Evolutionary conservation across 176 grass and related monocot species (phyloP).

Genomic region (Juncus inflexus): DNA sequence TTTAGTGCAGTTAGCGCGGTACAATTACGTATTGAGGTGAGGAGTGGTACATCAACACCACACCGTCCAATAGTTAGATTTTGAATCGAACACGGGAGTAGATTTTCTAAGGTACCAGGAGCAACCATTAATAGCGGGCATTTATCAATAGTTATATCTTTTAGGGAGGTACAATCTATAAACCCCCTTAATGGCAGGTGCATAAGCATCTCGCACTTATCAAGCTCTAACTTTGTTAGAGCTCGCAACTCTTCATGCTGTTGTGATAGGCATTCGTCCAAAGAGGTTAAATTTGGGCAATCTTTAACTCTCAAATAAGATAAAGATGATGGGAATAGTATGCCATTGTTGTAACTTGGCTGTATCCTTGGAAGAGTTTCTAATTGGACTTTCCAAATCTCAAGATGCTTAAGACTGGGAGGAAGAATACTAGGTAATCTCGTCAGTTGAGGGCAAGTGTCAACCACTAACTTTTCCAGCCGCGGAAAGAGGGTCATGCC

Average conservation of each 20-base stretch:
- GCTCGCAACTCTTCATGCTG: not conserved
- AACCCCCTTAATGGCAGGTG: conserved; percentile 4
- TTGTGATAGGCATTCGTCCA: not conserved
- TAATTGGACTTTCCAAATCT: not conserved
- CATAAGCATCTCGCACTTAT: conserved; percentile 10
- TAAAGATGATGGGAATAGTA: too few relatives aligned
- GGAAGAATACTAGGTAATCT: too few relatives aligned
- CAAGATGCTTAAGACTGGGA: not conserved
- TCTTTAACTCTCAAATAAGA: too few relatives aligned
- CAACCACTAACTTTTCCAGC: too few relatives aligned
- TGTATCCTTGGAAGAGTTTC: not conserved
- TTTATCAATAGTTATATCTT: not conserved
- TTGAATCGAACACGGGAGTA: not conserved
- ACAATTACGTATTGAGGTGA: not conserved
- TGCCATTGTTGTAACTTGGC: not conserved
- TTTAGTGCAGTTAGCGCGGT: not conserved
- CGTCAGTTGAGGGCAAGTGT: too few relatives aligned
- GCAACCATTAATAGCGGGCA: conserved; percentile 8
- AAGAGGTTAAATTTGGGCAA: not conserved
- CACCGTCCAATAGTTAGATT: not conserved
- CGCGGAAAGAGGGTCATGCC: too few relatives aligned
- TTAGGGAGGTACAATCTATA: conserved; percentile 14
- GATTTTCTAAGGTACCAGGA: not conserved
- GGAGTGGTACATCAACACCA: not conserved
- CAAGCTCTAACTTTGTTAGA: conserved; percentile 4